Evolutionary conservation across 2,329 filamentous ascomycete genomes (phyloP), one percentile per base, ranked within the genome.

Genomic region (Sodiomyces alkalinus): DNA sequence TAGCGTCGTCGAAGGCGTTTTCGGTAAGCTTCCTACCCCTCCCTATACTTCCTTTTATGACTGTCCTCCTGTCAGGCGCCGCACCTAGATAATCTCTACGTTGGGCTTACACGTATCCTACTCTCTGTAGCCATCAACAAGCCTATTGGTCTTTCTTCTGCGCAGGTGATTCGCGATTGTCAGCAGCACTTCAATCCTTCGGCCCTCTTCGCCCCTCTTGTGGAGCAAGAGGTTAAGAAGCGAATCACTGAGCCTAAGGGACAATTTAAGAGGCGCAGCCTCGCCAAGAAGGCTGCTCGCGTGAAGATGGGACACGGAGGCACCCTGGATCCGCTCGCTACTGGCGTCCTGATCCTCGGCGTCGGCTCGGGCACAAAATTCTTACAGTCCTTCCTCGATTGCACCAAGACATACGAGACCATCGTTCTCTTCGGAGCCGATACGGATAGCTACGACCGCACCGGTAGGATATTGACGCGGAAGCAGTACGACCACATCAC

Each of bases 291-390:
- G 41, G 60, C 66, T 2, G 49, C 76, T 5, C 71, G 81, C 36
- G 77, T 96, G 41, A 98, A 96, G 61, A 80, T 96, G 45, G 90
- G 90, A 19, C 90, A 98, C 56, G 90, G 90, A 35, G 90, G 90
- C 23, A 98, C 90, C 2, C 68, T 98, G 12, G 90, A 98, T 47
- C 90, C 90, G 16, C 67, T 94, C 43, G 90, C 90, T 7, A 93
- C 86, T 1, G 90, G 90, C 25, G 81, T 98, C 15, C 67, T 98
- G 27, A 85, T 96, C 37, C 64, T 90, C 6, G 90, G 87, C 31
- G 65, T 94, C 29, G 90, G 87, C 19, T 74, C 68, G 33, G 90
- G 82, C 21, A 98, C 90, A 31, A 98, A 96, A 53, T 60, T 68
- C 10, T 66, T 98, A 2, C 60, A 69, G 22, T 61, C 72, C 19